These are phyloP conservation scores for Clavispora carvajalis DNA, from an alignment of 805 yeast genomes.

Conservation along the genomic window DNA sequence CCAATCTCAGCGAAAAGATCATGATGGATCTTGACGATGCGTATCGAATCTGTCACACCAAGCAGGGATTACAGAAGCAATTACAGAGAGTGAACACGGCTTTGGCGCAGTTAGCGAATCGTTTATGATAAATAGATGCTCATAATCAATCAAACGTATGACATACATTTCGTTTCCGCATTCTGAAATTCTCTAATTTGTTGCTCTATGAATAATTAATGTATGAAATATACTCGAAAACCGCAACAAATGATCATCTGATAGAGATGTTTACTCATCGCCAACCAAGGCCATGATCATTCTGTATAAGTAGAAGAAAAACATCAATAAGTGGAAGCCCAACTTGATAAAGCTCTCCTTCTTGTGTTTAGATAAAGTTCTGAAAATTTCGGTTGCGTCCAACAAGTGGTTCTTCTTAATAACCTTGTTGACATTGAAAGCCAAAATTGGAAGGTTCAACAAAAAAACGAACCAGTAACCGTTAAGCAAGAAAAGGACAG, in stretches of 20 bases:
- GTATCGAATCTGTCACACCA: constrained; percentile 4
- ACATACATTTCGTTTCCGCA: no score
- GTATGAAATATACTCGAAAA: neutral
- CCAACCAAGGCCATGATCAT: constrained; percentile 91
- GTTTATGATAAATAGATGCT: neutral
- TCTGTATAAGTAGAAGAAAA: constrained; percentile 92
- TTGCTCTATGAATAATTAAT: neutral
- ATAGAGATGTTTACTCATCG: constrained; percentile 34
- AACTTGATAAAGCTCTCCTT: constrained; percentile 86
- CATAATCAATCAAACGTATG: neutral
- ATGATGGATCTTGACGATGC: constrained; percentile 3
- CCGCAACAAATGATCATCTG: neutral
- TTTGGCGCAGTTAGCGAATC: neutral
- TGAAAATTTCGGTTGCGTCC: constrained; percentile 96
- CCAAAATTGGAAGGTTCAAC: constrained; percentile 76
- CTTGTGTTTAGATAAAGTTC: constrained; percentile 90
- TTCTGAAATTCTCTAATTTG: no score
- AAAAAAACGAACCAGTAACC: constrained; percentile 92
- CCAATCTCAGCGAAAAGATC: neutral
- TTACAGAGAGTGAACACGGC: constrained; percentile 5
- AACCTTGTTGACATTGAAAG: constrained; percentile 77
- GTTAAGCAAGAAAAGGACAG: constrained; percentile 67
- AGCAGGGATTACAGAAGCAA: constrained; percentile 8
- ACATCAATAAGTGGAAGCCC: constrained; percentile 85
- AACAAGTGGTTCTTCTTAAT: constrained; percentile 75